phyloP scores from a whole-genome alignment of 805 yeast species.

The Millerozyma miso region DNA sequence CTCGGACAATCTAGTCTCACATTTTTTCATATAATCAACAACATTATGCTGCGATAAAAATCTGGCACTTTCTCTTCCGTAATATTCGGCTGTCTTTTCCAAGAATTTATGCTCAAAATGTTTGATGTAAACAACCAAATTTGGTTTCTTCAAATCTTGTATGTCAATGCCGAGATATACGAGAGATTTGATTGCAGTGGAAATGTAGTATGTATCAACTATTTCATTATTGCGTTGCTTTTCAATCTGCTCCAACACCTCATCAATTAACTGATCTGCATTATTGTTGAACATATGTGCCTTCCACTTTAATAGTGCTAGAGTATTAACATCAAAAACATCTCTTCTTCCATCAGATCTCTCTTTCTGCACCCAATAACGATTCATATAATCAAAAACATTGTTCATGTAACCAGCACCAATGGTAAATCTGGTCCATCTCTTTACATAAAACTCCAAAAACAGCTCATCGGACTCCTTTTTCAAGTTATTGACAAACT shows the following conservation, averaged over 20 bases:
- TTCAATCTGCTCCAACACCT: slow-evolving; percentile 72
- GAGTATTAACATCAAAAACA: slow-evolving; percentile 85
- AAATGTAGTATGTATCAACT: slow-evolving; percentile 61
- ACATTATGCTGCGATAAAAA: slow-evolving; percentile 74
- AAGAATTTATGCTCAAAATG: slow-evolving; percentile 77
- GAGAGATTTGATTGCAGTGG: slow-evolving; percentile 77
- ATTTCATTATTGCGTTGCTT: slow-evolving; percentile 75
- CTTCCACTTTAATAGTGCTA: slow-evolving; percentile 86
- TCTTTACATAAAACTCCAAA: slow-evolving; percentile 75
- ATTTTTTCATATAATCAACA: slow-evolving; percentile 85
- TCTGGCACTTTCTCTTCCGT: slow-evolving; percentile 60
- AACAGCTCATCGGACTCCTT: slow-evolving; percentile 61
- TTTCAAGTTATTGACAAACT: slow-evolving; percentile 50
- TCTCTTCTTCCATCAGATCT: slow-evolving; percentile 89
- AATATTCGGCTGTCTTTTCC: slow-evolving; percentile 63
- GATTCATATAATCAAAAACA: slow-evolving; percentile 90
- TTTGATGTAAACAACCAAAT: slow-evolving; percentile 74
- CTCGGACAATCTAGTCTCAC: slow-evolving; percentile 76
- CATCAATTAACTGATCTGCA: slow-evolving; percentile 54
- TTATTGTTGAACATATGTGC: slow-evolving; percentile 71
- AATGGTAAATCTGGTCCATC: slow-evolving; percentile 84
- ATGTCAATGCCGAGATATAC: slow-evolving; percentile 88
- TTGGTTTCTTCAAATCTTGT: slow-evolving; percentile 82
- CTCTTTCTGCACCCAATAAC: slow-evolving; percentile 97
- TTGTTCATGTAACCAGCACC: slow-evolving; percentile 92